A percentile compares a stretch with the other conserved stretches of the same genome.
phyloP scores from a whole-genome alignment of 495 filamentous ascomycete species.

The Parachaetomium inaequale region DNA sequence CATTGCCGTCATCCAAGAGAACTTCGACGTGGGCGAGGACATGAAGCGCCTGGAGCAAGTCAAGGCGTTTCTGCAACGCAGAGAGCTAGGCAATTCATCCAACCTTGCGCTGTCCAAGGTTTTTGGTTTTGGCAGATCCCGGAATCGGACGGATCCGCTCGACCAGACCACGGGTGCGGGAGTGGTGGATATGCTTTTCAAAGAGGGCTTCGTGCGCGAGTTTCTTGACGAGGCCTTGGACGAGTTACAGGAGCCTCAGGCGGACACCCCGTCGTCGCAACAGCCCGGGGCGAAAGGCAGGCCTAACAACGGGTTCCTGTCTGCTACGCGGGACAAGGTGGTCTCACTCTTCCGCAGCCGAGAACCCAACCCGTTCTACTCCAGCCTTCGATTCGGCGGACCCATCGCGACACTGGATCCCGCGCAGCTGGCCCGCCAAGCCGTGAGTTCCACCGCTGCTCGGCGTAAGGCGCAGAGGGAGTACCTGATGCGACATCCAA shows the following conservation, averaged over 20 bases:
- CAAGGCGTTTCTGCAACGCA: constrained; percentile 85
- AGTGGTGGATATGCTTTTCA: constrained; percentile 89
- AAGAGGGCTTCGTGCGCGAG: constrained; percentile 89
- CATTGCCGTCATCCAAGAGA: constrained; percentile 99
- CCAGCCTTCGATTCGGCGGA: constrained; percentile 67
- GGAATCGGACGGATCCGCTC: constrained; percentile 70
- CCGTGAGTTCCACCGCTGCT: constrained; percentile 74
- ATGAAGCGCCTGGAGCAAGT: constrained; percentile 97
- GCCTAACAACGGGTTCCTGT: constrained; percentile 52
- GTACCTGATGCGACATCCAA: constrained; percentile 80
- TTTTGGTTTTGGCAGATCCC: constrained; percentile 69
- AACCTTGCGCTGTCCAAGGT: constrained; percentile 87
- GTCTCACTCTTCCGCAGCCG: constrained; percentile 51
- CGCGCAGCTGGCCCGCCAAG: constrained; percentile 80
- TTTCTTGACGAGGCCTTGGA: constrained; percentile 76
- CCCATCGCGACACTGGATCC: constrained; percentile 77
- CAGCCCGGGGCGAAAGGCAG: constrained; percentile 24
- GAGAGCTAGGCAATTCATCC: constrained; percentile 66
- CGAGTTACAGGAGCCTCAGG: constrained; percentile 39
- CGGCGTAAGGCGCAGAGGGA: constrained; percentile 85
- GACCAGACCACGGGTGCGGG: constrained; percentile 83
- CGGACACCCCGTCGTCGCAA: constrained; percentile 36
- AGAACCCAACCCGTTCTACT: constrained; percentile 96
- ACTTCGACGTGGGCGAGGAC: constrained; percentile 99
- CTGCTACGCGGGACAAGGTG: constrained; percentile 55